These are phyloP conservation scores for Plasmodium inui DNA, from an alignment of 169 alveolate genomes.

Conservation along the genomic window DNA sequence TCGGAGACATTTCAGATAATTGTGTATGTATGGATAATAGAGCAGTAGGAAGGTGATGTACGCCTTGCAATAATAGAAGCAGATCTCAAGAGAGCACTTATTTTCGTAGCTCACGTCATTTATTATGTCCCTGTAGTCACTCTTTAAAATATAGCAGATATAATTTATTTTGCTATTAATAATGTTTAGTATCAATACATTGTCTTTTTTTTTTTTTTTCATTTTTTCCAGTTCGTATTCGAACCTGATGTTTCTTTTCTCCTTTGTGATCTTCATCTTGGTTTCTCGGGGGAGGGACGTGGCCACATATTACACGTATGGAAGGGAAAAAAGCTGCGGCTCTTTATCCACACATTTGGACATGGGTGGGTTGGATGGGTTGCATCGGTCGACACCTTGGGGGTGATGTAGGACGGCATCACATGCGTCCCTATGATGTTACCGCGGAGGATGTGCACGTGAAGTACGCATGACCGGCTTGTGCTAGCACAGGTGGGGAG, in stretches of 20 bases:
- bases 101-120: constrained; percentile 55
- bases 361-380: not conserved
- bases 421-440: not conserved
- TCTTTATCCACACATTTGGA: not conserved
- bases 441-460: not conserved
- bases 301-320: not conserved
- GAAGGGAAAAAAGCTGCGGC: not conserved
- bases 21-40: constrained; percentile 56
- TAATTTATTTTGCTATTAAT: constrained; percentile 49
- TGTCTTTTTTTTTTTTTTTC: constrained; percentile 61
- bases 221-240: constrained; percentile 66
- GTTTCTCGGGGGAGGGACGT: not conserved
- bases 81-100: constrained; percentile 37
- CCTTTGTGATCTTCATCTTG: constrained; percentile 46
- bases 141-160: constrained; percentile 68
- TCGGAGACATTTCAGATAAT: constrained; percentile 31
- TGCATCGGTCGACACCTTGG: not conserved
- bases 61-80: constrained; percentile 66
- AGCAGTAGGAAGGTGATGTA: constrained; percentile 54
- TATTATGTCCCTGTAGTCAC: constrained; percentile 43
- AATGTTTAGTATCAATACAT: constrained; percentile 31
- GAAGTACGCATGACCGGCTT: not conserved
- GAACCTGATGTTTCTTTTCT: constrained; percentile 59
- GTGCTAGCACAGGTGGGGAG: not conserved
- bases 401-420: not conserved